These are phyloP conservation scores for Capsicum rhomboideum DNA, from an alignment of 257 asterid genomes.

Conservation along the genomic window DNA sequence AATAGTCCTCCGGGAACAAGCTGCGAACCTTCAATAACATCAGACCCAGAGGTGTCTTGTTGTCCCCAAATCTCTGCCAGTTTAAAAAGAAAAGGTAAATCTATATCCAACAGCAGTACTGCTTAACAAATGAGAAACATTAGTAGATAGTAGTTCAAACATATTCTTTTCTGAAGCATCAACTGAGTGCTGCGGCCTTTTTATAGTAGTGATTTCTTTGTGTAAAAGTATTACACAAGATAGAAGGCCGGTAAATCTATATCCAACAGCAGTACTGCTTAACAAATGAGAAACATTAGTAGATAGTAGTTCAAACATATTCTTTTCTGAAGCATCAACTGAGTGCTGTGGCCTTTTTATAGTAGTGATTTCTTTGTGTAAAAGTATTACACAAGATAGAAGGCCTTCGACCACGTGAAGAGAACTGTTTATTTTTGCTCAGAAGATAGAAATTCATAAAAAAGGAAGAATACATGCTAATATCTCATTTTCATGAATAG, in stretches of 20 bases:
- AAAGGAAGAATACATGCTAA: background rate
- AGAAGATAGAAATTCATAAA: background rate
- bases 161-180: background rate
- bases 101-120: background rate
- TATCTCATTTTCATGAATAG: background rate
- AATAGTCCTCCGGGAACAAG: conserved; percentile 27
- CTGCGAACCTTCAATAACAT: conserved; percentile 22
- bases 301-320: background rate
- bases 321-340: background rate
- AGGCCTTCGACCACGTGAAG: background rate
- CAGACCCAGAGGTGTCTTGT: conserved; percentile 20
- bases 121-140: background rate
- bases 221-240: background rate
- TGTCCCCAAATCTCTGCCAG: conserved; percentile 18
- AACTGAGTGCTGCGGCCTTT: background rate
- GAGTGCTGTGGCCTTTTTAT: background rate
- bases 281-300: background rate
- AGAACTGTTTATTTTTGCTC: background rate
- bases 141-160: background rate
- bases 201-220: background rate
- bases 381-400: background rate
- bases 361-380: background rate
- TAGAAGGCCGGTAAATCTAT: background rate
- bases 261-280: background rate
- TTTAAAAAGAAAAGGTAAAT: background rate